Evolutionary conservation across 257 asterid genomes (phyloP), one percentile per base, ranked within the genome.

Genomic region (Datura wrightii): DNA sequence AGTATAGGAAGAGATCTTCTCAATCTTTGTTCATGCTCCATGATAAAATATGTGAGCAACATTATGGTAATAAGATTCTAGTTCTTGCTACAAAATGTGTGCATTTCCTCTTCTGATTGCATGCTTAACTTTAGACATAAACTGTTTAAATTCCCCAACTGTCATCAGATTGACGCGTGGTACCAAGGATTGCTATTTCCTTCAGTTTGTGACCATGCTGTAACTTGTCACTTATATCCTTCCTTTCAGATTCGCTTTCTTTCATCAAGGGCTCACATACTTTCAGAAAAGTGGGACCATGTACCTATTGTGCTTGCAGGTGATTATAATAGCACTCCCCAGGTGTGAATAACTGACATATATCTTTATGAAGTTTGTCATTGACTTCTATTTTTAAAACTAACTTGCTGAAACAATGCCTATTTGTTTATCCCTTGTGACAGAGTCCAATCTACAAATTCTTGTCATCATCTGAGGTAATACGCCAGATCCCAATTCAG

Each of bases 371-470:
- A 70, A 19, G 36, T 83, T 10, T 55, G 60, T 52, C 13, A 66
- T 84, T 53, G 56, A 37, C 11, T 58, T 79, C 37, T 59, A 13
- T 67, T 82, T 80, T 42, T 15, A 76, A 50, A 50, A 48, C 10
- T 76, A 7, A 31, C 81, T 76, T 76, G 81, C 44, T 76, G 81
- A 14, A 24, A 76, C 44, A 14, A 76, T 76, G 42, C 5, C 56
- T 76, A 44, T 58, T 52, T 76, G 66, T 41, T 76, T 85, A 31
- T 71, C 56, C 67, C 34, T 58, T 76, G 34, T 80, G 46, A 53
- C 89, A 89, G 89, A 86, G 91, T 83, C 88, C 89, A 66, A 87
- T 89, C 46, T 89, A 89, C 87, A 87, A 85, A 50, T 89, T 87
- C 82, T 70, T 89, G 42, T 56, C 83, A 13, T 79, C 85, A 16